Evolutionary conservation across 331 rosid species (phyloP).

Genomic region (Acacia pycnantha): DNA sequence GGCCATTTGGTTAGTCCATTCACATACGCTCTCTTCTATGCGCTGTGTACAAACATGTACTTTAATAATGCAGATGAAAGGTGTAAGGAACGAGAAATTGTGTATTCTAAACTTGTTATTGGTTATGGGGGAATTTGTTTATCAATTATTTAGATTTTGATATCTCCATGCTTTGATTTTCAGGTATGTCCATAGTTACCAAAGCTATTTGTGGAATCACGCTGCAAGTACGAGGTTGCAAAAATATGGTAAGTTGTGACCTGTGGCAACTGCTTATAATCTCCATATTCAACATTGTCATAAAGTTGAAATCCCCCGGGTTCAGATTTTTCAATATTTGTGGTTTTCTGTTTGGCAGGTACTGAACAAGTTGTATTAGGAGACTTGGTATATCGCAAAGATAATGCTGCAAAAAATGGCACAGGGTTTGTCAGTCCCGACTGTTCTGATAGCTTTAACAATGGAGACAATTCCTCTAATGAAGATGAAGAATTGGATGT

Average conservation of each 20-base stretch:
- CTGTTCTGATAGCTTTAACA: constrained; percentile 41
- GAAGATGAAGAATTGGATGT: constrained; percentile 53
- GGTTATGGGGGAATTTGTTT: not conserved
- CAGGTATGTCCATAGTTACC: constrained; percentile 97
- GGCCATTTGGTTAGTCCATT: constrained; percentile 3
- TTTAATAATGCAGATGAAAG: constrained; percentile 1
- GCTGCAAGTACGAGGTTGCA: constrained; percentile 91
- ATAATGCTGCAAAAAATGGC: constrained; percentile 42
- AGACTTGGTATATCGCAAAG: constrained; percentile 82
- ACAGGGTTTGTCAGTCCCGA: constrained; percentile 45
- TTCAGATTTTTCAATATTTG: not conserved
- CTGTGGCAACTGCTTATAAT: not conserved
- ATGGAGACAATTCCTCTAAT: constrained; percentile 41
- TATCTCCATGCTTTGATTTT: constrained; percentile 12
- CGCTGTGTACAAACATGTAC: not conserved
- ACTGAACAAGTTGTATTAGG: constrained; percentile 71
- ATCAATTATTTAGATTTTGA: constrained; percentile 13
- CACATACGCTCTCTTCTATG: not conserved
- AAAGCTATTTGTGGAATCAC: constrained; percentile 96
- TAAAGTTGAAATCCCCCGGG: constrained; percentile 12
- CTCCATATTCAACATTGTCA: constrained; percentile 9
- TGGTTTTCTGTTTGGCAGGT: constrained; percentile 55
- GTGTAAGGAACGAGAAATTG: constrained; percentile 1
- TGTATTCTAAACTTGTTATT: constrained; percentile 3
- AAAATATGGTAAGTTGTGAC: constrained; percentile 66